Conservation (phyloP, 2,329 filamentous ascomycete genomes). For the Claviceps digitariae region DNA sequence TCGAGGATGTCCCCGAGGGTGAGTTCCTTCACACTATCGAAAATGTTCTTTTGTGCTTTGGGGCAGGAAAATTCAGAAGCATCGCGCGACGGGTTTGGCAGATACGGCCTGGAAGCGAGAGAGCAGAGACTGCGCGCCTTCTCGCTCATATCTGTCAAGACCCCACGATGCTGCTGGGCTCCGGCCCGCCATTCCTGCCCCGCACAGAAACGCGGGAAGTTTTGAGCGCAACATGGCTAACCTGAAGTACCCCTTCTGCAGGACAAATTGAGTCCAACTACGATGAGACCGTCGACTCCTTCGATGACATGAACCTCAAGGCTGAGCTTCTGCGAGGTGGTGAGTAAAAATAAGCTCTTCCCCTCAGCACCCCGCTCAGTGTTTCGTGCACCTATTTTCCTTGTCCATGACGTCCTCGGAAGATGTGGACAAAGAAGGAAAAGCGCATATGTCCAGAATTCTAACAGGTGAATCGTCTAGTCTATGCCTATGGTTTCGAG, state of each 20-base stretch:
- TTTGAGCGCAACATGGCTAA: slow-evolving; percentile 5
- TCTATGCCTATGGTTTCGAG: slow-evolving; percentile 99
- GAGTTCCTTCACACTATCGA: slow-evolving; percentile 30
- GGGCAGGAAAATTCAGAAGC: background rate
- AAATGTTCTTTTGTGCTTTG: too few relatives aligned
- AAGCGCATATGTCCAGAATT: background rate
- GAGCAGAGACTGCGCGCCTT: background rate
- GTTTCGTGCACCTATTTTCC: background rate
- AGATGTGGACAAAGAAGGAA: background rate
- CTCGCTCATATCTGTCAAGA: background rate
- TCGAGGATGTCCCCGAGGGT: slow-evolving; percentile 96
- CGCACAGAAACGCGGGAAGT: background rate
- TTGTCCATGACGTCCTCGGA: background rate
- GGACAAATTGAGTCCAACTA: slow-evolving; percentile 99
- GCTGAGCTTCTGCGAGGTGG: slow-evolving; percentile 92
- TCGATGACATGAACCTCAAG: slow-evolving; percentile 97
- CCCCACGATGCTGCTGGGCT: background rate
- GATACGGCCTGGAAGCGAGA: background rate
- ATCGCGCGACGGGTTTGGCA: background rate
- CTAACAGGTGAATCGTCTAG: slow-evolving; percentile 20
- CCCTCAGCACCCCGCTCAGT: background rate
- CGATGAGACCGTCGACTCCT: slow-evolving; percentile 98
- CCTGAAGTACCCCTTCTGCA: slow-evolving; percentile 27
- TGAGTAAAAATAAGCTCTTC: slow-evolving; percentile 23
- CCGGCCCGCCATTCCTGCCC: background rate